Base-by-base conservation (phyloP, 164 flowering plant genomes). In the Umbellularia californica region DNA sequence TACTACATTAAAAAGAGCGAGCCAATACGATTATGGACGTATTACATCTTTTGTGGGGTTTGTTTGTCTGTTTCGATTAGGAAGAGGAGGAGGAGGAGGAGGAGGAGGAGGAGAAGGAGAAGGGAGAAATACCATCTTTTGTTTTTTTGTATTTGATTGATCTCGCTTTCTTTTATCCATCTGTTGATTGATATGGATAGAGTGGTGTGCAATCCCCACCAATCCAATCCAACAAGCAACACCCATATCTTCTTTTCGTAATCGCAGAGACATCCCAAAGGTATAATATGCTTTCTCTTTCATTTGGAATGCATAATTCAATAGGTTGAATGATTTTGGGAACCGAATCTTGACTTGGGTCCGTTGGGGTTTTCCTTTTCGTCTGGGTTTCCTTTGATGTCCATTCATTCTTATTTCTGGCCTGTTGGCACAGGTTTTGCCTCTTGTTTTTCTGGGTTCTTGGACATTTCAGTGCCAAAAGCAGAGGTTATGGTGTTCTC, bases 191-290 rank as follows among this genome's bases (percentile, higher is more conserved):
- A 22, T 22, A 67, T 67, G 70, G 70, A 30, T 33, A 30, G 50
- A 20, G 70, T 67, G 19, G 50, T 15, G 15, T 33, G 70, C 70
- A 67, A 28, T 67, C 50, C 70, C 22, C 70, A 28, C 47, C 22
- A 41, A 19, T 47, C 30, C 55, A n/a, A 69, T n/a, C 58, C 52
- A 41, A 5, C 58, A 69, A 69, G 52, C 55, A 47, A 69, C 71
- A 14, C 70, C 70, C 12, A 33, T 28, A 17, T 64, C 28, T 12
- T 27, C 14, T 64, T 24, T 25, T 58, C 63, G 12, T 13, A 27
- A 13, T 64, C 22, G 67, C 14, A 22, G 12, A 10, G 10, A 25
- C 28, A 64, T 60, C 23, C 22, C 12, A 22, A 22, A 60, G 64
- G 64, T 20, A 22, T 60, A 6, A 19, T 60, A 20, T n/a, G 6